Evolutionary conservation across 257 asterid species (phyloP), one percentile per base, ranked within the genome.

Genomic region (Lithospermum erythrorhizon): DNA sequence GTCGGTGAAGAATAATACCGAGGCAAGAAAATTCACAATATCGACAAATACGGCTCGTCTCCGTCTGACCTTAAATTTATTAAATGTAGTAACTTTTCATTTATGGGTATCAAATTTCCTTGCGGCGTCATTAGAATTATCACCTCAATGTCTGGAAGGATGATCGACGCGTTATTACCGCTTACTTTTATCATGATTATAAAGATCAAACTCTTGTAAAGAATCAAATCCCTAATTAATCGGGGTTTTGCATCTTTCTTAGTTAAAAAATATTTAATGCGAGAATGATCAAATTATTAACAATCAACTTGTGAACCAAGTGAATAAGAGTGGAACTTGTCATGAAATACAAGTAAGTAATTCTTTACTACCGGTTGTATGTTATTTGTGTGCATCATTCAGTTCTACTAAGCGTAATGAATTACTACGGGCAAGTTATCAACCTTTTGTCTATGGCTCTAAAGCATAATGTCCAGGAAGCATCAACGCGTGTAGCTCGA

Each of bases 401-500:
- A 30, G 20, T 58, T 32, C 23, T 58, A 11, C 20, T 22, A n/a
- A 1, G 52, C 63, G 32, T 59, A 59, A 17, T 59, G 37, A 4
- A 59, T 30, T 1, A n/a, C 49, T 17, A 6, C 7, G 1, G 20
- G 15, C 3, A n/a, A 1, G 6, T 29, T 29, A 6, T 59, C 49
- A 11, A 16, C 24, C 3, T 27, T 20, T 17, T 30, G 61, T 9
- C 61, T 9, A 57, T 45, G 2, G 37, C 61, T 35, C 52, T 17
- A 37, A 20, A 4, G 65, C 65, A 41, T n/a, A 61, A 20, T 61
- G 35, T 0, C n/a, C n/a, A n/a, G n/a, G 18, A 16, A 1, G 65
- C 65, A 61, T 61, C 56, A n/a, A 19, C 65, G 45, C 65, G 45
- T 61, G n/a, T 10, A 61, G 2, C 65, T 61, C 65, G 22, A 61